Conservation (phyloP, 2,329 filamentous ascomycete genomes). For the Xylaria sp. region DNA sequence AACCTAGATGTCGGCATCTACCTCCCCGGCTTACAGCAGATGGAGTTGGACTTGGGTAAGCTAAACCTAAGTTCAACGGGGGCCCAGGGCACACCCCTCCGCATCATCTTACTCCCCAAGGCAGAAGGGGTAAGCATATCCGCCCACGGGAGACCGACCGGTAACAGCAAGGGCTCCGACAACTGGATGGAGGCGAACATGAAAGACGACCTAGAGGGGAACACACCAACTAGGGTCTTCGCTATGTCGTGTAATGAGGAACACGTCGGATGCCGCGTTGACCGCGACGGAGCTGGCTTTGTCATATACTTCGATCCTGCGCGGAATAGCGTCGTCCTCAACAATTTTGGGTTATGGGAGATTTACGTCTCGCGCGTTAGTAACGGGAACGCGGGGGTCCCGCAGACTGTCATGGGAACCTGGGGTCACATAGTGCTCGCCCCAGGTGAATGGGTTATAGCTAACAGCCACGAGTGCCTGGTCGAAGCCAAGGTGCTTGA, state of each 20-base stretch:
- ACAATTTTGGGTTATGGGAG: not conserved
- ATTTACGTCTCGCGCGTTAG: not conserved
- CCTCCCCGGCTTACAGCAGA: too few relatives aligned
- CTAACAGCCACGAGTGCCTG: not conserved
- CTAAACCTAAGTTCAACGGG: not conserved
- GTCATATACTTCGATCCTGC: constrained; percentile 18
- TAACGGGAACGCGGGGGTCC: not conserved
- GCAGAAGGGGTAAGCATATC: not conserved
- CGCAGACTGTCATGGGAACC: not conserved
- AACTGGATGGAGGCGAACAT: constrained; percentile 14
- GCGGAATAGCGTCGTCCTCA: constrained; percentile 11
- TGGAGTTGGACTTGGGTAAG: not conserved
- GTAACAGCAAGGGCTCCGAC: not conserved
- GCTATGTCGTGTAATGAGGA: constrained; percentile 10
- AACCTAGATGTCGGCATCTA: too few relatives aligned
- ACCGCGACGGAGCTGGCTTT: not conserved
- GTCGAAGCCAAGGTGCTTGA: constrained; percentile 17
- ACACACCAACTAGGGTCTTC: not conserved
- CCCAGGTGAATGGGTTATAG: constrained; percentile 10
- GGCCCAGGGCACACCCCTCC: not conserved
- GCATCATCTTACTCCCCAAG: constrained; percentile 13
- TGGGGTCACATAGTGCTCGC: not conserved
- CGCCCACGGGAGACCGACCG: not conserved
- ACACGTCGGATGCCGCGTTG: constrained; percentile 12
- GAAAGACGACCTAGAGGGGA: not conserved